Percentiles rank a stretch among this genome's conserved stretches.
phyloP scores from a whole-genome alignment of 352 stramenopile genomes.

The Globisporangium uncinulatum region DNA sequence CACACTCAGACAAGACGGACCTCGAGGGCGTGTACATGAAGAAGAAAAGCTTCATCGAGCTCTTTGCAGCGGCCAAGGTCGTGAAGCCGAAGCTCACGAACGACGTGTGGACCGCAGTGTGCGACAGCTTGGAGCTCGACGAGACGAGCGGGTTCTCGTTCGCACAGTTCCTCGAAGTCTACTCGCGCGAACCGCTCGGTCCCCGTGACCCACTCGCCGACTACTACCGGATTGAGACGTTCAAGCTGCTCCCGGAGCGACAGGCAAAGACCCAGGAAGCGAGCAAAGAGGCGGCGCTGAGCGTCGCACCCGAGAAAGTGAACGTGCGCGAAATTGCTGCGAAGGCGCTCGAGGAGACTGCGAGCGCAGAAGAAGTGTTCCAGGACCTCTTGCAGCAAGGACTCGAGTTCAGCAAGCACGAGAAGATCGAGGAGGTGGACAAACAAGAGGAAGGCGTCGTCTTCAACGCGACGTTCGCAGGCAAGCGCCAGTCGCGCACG shows the following conservation, averaged over 20 bases:
- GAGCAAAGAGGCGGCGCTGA: slow-evolving; percentile 40
- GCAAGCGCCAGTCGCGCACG: slow-evolving; percentile 22
- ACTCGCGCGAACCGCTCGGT: slow-evolving; percentile 30
- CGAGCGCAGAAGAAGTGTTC: slow-evolving; percentile 44
- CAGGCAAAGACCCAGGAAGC: slow-evolving; percentile 20
- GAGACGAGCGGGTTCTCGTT: slow-evolving; percentile 27
- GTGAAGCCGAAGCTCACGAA: slow-evolving; percentile 33
- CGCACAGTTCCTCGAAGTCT: slow-evolving; percentile 36
- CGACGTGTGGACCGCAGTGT: slow-evolving; percentile 35
- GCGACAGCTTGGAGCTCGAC: slow-evolving; percentile 27
- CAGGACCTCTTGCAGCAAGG: slow-evolving; percentile 32
- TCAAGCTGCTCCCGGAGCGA: slow-evolving; percentile 39
- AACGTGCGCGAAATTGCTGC: slow-evolving; percentile 39
- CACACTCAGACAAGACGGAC: background rate
- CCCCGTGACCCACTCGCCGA: slow-evolving; percentile 35
- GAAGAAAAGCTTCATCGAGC: slow-evolving; percentile 32
- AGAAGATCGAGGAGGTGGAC: slow-evolving; percentile 25
- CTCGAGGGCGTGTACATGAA: slow-evolving; percentile 17
- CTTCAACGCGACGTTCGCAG: slow-evolving; percentile 23
- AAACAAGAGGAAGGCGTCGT: slow-evolving; percentile 11
- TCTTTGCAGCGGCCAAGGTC: slow-evolving; percentile 33
- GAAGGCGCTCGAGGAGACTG: slow-evolving; percentile 33
- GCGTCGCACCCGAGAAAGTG: slow-evolving; percentile 40
- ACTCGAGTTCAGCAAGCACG: slow-evolving; percentile 45
- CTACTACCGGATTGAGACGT: slow-evolving; percentile 56